Evolutionary conservation across 23 red algal species (phyloP).

Genomic region (Gracilariopsis chorda): DNA sequence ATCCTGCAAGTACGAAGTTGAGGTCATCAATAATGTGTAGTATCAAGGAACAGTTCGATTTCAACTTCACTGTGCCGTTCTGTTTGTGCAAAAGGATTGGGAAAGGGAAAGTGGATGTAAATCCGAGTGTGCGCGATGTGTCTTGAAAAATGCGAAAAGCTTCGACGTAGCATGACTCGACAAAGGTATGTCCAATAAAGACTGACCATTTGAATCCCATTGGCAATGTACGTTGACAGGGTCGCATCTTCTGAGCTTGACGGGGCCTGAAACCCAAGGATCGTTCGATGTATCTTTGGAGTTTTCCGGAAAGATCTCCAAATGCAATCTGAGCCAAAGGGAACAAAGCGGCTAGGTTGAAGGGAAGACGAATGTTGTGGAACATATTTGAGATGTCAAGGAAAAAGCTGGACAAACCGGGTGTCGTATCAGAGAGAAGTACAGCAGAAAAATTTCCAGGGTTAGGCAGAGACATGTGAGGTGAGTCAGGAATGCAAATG

Average conservation of each 20-base stretch:
- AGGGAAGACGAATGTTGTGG: constrained; percentile 13
- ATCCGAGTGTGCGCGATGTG: not conserved
- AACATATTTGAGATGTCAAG: constrained; percentile 13
- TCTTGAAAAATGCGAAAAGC: not conserved
- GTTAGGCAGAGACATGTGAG: not conserved
- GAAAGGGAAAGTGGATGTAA: not conserved
- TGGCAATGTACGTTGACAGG: not conserved
- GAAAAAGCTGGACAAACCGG: not conserved
- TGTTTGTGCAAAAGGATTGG: not conserved
- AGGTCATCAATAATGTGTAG: constrained; percentile 24
- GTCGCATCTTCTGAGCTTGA: not conserved
- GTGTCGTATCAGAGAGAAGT: not conserved
- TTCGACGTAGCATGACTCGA: not conserved
- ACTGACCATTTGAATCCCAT: constrained; percentile 19
- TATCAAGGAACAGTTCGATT: not conserved
- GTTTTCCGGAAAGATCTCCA: not conserved
- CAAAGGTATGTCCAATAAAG: not conserved
- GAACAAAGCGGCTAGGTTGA: not conserved
- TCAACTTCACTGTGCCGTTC: not conserved
- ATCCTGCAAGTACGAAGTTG: not conserved
- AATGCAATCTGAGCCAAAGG: not conserved
- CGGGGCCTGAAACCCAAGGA: not conserved
- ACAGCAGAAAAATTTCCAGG: not conserved
- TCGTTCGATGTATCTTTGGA: not conserved
- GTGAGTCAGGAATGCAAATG: not conserved